Evolutionary conservation across 2,329 filamentous ascomycete species (phyloP).

Genomic region (Colletotrichum liaoningense): DNA sequence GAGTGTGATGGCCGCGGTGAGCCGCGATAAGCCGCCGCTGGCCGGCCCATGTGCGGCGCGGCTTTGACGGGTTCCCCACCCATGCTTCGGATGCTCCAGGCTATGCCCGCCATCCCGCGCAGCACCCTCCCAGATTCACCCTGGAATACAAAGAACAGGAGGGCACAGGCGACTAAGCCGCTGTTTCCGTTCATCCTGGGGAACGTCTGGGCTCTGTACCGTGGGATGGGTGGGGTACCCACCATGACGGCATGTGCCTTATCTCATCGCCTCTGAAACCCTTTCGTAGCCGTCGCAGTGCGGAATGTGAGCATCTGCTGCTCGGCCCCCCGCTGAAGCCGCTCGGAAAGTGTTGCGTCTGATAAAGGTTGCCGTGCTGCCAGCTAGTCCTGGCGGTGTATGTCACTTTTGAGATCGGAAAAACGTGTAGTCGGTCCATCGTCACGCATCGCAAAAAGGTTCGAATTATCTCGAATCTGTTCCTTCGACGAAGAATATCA

Average conservation of each 20-base stretch:
- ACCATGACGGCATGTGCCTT: conserved; percentile 14
- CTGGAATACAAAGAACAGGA: neutral
- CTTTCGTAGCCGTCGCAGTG: conserved; percentile 33
- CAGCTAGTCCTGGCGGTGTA: neutral
- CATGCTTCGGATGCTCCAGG: conserved; percentile 34
- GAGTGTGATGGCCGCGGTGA: conserved; percentile 36
- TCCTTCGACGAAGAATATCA: neutral
- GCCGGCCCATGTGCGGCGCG: conserved; percentile 43
- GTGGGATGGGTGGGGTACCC: conserved; percentile 9
- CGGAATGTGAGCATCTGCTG: conserved; percentile 27
- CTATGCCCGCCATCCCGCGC: conserved; percentile 23
- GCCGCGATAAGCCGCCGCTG: conserved; percentile 54
- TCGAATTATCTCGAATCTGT: neutral
- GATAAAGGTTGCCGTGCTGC: conserved; percentile 7
- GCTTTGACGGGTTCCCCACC: conserved; percentile 23
- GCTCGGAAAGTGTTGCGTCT: neutral
- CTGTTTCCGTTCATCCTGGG: conserved; percentile 26
- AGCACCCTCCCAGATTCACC: neutral
- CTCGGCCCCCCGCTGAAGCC: conserved; percentile 1
- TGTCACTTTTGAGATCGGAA: neutral
- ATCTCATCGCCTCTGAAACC: conserved; percentile 22
- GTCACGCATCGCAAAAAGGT: neutral
- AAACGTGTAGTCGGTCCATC: neutral
- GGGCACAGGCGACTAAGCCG: neutral
- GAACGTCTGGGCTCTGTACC: neutral